Evolutionary conservation across 2,329 filamentous ascomycete species (phyloP).

Genomic region (Leptosphaerulina australis): DNA sequence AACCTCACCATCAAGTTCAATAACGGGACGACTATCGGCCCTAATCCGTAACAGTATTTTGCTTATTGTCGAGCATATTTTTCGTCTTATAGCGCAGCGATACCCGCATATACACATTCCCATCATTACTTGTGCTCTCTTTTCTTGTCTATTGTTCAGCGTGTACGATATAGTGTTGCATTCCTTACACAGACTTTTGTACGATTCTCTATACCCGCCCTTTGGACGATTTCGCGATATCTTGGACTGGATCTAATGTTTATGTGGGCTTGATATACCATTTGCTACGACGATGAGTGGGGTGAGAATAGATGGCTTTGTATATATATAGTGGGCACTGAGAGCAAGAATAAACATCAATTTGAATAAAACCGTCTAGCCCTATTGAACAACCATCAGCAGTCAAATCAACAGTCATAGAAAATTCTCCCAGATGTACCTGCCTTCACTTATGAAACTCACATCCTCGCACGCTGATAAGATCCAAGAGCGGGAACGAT

Average conservation of each 20-base stretch:
- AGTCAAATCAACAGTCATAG: too few relatives aligned
- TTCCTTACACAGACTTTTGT: not conserved
- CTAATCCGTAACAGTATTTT: slow-evolving; percentile 15
- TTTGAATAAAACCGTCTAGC: too few relatives aligned
- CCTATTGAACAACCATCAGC: too few relatives aligned
- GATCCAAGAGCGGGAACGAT: too few relatives aligned
- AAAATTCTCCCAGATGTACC: too few relatives aligned
- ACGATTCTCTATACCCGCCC: slow-evolving; percentile 5
- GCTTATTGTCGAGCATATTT: slow-evolving; percentile 6
- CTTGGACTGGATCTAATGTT: slow-evolving; percentile 20
- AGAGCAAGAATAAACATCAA: too few relatives aligned
- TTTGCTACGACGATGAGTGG: slow-evolving; percentile 1
- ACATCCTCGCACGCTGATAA: too few relatives aligned
- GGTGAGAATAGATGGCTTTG: not conserved
- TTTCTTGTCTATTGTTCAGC: not conserved
- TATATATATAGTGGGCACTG: slow-evolving; percentile 9
- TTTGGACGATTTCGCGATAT: slow-evolving; percentile 8
- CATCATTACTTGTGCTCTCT: slow-evolving; percentile 3
- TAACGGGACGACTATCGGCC: slow-evolving; percentile 43
- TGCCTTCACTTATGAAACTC: too few relatives aligned
- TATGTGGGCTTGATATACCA: slow-evolving; percentile 12
- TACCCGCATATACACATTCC: slow-evolving; percentile 20
- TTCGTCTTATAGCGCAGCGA: slow-evolving; percentile 16
- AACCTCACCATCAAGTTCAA: slow-evolving; percentile 39
- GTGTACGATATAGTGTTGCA: slow-evolving; percentile 16